Base-by-base conservation (phyloP, 2,329 filamentous ascomycete species). In the Exophiala phaeomuriformis region DNA sequence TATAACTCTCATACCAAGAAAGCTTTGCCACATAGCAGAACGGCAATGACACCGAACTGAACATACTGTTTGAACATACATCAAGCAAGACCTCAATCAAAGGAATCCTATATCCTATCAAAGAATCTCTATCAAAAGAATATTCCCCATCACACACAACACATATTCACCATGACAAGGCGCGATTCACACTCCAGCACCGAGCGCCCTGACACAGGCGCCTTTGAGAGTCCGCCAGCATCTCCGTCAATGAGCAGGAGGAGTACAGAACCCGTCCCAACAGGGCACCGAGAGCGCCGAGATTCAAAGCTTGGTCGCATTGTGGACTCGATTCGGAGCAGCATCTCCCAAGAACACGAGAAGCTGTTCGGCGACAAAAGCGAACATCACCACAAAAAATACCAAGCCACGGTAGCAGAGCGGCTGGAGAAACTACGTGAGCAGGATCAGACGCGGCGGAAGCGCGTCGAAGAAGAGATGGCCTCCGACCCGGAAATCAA, bases 271-370 rank as follows among this genome's bases (percentile, higher is more conserved):
- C 36, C 42, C 36, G n/a, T 8, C n/a, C 28, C 35, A 27, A 27
- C 27, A 41, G 39, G 12, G 12, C 39, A 41, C 27, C 31, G 36
- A 40, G 41, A 51, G 31, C 36, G 46, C 12, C 51, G 52, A 5
- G 40, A 57, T 35, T 57, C 57, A 7, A 54, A 52, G 45, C 49
- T 59, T 33, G 43, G 57, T 12, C 51, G 53, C 29, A 36, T 55
- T 4, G 56, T 59, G 27, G 51, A 51, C 42, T 53, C 51, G 3
- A 57, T 59, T 31, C 51, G 57, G 41, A 46, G 47, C 4, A 35
- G 35, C 32, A 42, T 59, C 33, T 43, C 53, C n/a, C 46, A 52
- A 8, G 57, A 59, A 46, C 57, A 59, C 27, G 49, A 53, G 32
- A 44, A 28, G 27, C 44, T 56, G n/a, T 49, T 50, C 32, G 27